Evolutionary conservation across 2,329 filamentous ascomycete species (phyloP).

Genomic region (Beauveria australis): DNA sequence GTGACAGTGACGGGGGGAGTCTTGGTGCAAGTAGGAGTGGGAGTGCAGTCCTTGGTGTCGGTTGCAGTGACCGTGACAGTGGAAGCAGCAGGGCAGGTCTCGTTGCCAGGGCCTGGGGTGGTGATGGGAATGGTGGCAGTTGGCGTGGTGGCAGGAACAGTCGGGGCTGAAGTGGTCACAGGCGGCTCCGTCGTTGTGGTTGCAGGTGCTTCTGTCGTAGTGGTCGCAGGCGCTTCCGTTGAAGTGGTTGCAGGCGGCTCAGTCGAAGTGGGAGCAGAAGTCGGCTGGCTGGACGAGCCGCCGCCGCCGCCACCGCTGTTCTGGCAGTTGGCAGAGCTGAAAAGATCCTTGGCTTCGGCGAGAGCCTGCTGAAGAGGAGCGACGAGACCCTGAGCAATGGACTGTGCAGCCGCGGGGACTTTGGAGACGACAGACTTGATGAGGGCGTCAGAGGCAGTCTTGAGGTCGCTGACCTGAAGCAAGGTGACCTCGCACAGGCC

Average conservation of each 20-base stretch:
- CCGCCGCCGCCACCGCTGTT: conserved; percentile 12
- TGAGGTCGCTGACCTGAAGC: conserved; percentile 18
- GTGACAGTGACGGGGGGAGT: conserved; percentile 4
- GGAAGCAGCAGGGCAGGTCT: conserved; percentile 8
- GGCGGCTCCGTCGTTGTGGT: conserved; percentile 1
- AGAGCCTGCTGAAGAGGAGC: conserved; percentile 18
- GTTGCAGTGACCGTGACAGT: conserved; percentile 9
- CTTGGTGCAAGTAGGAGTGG: conserved; percentile 9
- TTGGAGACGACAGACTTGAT: conserved; percentile 23
- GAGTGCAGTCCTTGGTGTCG: conserved; percentile 6
- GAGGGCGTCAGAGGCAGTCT: conserved; percentile 18
- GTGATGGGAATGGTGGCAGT: background rate
- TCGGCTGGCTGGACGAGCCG: background rate
- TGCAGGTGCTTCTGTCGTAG: background rate
- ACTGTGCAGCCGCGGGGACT: conserved; percentile 21
- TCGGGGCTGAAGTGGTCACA: background rate
- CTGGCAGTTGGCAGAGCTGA: conserved; percentile 23
- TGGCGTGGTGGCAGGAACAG: background rate
- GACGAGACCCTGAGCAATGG: conserved; percentile 20
- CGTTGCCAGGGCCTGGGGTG: conserved; percentile 5
- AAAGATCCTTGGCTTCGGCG: conserved; percentile 17
- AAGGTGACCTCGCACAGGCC: conserved; percentile 21
- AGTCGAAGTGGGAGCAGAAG: background rate
- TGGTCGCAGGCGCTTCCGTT: background rate
- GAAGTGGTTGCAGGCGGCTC: background rate